These are phyloP conservation scores for Solidago caesia DNA, from an alignment of 129 eudicot genomes.

Conservation along the genomic window DNA sequence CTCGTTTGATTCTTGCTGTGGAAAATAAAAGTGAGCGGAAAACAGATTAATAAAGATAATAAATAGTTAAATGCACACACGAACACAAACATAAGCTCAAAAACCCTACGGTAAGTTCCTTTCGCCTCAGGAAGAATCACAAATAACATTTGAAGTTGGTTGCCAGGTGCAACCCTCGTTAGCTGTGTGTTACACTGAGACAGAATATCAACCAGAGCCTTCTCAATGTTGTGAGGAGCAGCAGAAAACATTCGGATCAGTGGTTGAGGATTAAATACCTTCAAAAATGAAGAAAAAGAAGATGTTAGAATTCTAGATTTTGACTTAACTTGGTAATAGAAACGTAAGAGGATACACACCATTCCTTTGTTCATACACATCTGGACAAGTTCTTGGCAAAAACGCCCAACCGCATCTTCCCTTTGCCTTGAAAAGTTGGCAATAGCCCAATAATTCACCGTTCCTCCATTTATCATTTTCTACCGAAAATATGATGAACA, in stretches of 20 bases:
- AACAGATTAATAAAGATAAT: background rate
- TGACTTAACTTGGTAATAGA: background rate
- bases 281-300: background rate
- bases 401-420: constrained; percentile 26
- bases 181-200: constrained; percentile 21
- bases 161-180: constrained; percentile 16
- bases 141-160: constrained; percentile 59
- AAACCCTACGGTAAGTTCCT: constrained; percentile 63
- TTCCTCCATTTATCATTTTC: constrained; percentile 78
- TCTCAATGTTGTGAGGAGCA: constrained; percentile 45
- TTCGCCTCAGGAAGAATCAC: constrained; percentile 66
- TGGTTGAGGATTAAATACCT: constrained; percentile 60
- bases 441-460: constrained; percentile 61
- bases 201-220: constrained; percentile 38
- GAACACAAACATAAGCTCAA: background rate
- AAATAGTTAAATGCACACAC: background rate
- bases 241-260: constrained; percentile 33
- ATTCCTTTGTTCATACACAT: constrained; percentile 85
- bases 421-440: constrained; percentile 51
- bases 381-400: constrained; percentile 41
- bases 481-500: constrained; percentile 13
- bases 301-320: background rate
- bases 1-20: constrained; percentile 70
- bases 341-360: constrained; percentile 33
- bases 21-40: background rate